These are phyloP conservation scores for Mucor irregularis DNA, from an alignment of 371 early-diverging fungal genomes.

Conservation along the genomic window DNA sequence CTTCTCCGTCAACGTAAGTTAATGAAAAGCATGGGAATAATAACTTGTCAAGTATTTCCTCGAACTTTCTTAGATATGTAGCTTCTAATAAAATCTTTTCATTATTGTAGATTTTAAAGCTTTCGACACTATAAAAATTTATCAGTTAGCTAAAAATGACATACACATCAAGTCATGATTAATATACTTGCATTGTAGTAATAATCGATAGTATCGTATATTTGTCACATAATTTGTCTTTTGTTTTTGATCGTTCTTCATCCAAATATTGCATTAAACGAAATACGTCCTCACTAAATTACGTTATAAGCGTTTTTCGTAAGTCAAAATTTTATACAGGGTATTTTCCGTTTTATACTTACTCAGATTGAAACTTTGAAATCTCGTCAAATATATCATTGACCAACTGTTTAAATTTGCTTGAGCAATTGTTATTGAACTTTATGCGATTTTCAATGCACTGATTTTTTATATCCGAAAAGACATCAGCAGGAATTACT, in stretches of 20 bases:
- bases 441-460: background rate
- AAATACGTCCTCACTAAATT: background rate
- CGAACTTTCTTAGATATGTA: background rate
- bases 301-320: background rate
- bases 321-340: too few species aligned
- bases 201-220: background rate
- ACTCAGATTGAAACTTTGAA: background rate
- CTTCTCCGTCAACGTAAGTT: slow-evolving; percentile 2
- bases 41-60: background rate
- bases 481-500: background rate
- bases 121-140: background rate
- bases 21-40: background rate
- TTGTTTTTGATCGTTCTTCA: background rate
- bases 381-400: slow-evolving; percentile 1
- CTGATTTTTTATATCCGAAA: background rate
- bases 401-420: background rate
- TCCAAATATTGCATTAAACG: background rate
- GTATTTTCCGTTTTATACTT: background rate
- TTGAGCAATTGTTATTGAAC: background rate
- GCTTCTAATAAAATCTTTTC: slow-evolving; percentile 3
- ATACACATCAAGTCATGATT: background rate
- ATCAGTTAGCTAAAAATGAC: background rate
- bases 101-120: slow-evolving; percentile 4
- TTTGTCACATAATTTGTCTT: background rate
- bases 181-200: background rate